phyloP scores from a whole-genome alignment of 1,284 basidiomycete genomes.

The Sanguinoderma infundibulare region DNA sequence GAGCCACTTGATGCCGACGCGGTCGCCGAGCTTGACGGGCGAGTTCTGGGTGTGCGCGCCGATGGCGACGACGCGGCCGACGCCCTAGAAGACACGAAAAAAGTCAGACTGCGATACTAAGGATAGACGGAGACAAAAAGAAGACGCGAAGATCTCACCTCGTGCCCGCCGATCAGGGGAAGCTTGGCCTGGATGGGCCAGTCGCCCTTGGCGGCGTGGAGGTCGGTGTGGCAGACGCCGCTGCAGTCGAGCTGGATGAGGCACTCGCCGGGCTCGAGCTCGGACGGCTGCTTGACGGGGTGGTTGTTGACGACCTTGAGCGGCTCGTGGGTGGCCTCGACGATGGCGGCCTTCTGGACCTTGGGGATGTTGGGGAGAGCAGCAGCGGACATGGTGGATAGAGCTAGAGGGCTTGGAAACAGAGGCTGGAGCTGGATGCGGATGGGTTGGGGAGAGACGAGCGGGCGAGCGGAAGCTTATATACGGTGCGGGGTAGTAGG shows the following conservation, averaged over 20 bases:
- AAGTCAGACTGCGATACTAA: background rate
- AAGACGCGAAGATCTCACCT: slow-evolving; percentile 35
- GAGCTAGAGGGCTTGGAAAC: background rate
- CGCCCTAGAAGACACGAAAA: slow-evolving; percentile 46
- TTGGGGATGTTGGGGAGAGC: slow-evolving; percentile 53
- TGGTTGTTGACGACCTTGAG: slow-evolving; percentile 53
- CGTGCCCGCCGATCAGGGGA: slow-evolving; percentile 87
- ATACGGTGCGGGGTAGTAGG: background rate
- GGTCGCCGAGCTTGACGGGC: slow-evolving; percentile 74
- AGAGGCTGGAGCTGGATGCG: background rate
- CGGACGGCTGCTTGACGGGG: slow-evolving; percentile 64
- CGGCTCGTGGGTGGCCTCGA: slow-evolving; percentile 46
- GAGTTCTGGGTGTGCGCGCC: slow-evolving; percentile 65
- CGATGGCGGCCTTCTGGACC: slow-evolving; percentile 66
- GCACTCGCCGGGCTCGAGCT: slow-evolving; percentile 82
- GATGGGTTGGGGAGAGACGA: background rate
- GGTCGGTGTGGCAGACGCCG: slow-evolving; percentile 81
- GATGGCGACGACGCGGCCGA: slow-evolving; percentile 80
- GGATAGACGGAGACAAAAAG: background rate
- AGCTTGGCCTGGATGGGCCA: slow-evolving; percentile 73
- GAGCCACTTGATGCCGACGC: slow-evolving; percentile 88
- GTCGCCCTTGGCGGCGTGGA: slow-evolving; percentile 74
- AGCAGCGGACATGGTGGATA: slow-evolving; percentile 26
- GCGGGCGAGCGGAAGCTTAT: background rate
- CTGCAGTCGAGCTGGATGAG: slow-evolving; percentile 80